Evolutionary conservation across 2,329 filamentous ascomycete genomes (phyloP), one percentile per base, ranked within the genome.

Genomic region (Leptographium wingfieldii): DNA sequence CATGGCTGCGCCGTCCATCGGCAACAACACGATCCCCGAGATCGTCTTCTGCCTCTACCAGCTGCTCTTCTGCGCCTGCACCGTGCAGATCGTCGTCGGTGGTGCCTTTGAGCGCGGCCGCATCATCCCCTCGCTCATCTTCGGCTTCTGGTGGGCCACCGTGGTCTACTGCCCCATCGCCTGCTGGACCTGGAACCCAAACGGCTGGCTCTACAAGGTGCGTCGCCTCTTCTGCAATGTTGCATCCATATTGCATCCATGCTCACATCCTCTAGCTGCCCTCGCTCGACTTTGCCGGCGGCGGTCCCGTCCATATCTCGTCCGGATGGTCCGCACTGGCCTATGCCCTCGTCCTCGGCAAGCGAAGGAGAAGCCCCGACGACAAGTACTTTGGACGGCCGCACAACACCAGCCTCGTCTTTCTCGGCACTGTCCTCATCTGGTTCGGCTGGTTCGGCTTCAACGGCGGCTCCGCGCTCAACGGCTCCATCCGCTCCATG

Each of bases 11-110:
- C 84, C 84, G 0, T 83, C 80, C 2, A 78, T 80, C 5, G 81
- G 82, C 10, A 81, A 76, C 22, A 70, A 74, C 3, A 70, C 78
- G 11, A 74, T 86, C 46, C 83, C 84, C 0, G 83, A 87, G 63
- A 83, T 87, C 62, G 78, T 85, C 12, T 86, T 86, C 70, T 84
- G 81, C 66, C 72, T 85, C 46, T 87, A 86, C 67, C 82, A 86
- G 68, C 73, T 85, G 63, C 74, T 86, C 25, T 87, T 87, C 72
- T 84, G 68, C 66, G 77, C 78, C 59, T 77, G 74, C 63, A 80
- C 83, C 52, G 82, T 85, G 3, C 81, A 84, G 73, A 83, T 87
- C 64, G 79, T 86, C 11, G 78, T 85, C 27, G 84, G 84, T 38
- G 83, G 83, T 55, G 79, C 81, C 2, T 85, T 86, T 55, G 71